Evolutionary conservation across 2,329 filamentous ascomycete genomes (phyloP), one percentile per base, ranked within the genome.

Genomic region (Apiospora marii): DNA sequence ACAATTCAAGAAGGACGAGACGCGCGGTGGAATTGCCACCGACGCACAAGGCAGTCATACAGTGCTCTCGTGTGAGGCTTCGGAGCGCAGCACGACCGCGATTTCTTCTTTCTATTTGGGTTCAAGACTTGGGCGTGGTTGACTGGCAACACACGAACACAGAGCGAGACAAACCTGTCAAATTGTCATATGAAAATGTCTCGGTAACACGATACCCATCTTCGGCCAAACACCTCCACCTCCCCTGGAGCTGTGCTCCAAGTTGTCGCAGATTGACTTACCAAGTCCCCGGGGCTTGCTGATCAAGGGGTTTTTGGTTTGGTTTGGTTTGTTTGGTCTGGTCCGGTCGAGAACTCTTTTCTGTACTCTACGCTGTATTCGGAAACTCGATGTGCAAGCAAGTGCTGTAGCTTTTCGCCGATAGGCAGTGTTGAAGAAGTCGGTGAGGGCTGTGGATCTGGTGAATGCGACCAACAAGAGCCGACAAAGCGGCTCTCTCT

Each of bases 141-240:
- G 30, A 41, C 34, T 64, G 34, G 58, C 58, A 64, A 41, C 34
- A 41, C 58, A 64, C 34, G 22, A 37, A 64, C 58, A 64, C 58
- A 64, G 4, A 37, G 30, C 37, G 34, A 64, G 30, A 41, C 58
- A 64, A 64, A 64, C 22, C 58, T 64, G 58, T 41, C 58, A 64
- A 64, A 41, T 64, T 64, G 58, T 64, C 58, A 64, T 41, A 64
- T 41, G 58, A 64, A 64, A 64, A 24, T 64, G 58, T 64, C 58
- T 64, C 58, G 58, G 58, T n/a, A 64, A 64, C 58, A 37, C 34
- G 58, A 41, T 64, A n/a, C 53, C 53, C 53, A 61, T 64, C 34
- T 64, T 64, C 22, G 58, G 58, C 34, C 30, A 64, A 64, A 64
- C 34, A 64, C 6, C 14, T 58, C 27, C 16, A 30, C 51, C 27